Evolutionary conservation across 768 basidiomycete species (phyloP), one percentile per base, ranked within the genome.

Genomic region (Lentinula boryana): DNA sequence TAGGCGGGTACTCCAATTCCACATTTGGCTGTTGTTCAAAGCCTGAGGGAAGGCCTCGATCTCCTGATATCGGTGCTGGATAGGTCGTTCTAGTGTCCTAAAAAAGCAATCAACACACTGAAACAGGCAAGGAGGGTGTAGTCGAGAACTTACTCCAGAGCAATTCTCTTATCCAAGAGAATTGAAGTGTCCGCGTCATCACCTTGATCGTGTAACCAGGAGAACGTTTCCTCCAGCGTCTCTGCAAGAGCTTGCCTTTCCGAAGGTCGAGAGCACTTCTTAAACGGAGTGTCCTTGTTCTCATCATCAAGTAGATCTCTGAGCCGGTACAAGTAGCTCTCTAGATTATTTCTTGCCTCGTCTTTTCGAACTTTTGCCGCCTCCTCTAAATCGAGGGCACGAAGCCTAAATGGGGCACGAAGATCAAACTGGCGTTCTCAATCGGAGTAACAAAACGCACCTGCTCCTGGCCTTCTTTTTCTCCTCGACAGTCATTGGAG

Each of bases 281-380:
- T 85, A 75, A 98, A 91, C 2, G 93, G 90, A 6, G 87, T 84
- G 7, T 85, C 81, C 4, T 74, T 66, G 65, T 84, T 83, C 10
- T 84, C 81, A 41, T 89, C 85, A 33, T 84, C 80, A 33, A 98
- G 77, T 9, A 96, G 78, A 68, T 94, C 94, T 21, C 92, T 87
- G 36, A 97, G 74, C 62, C 88, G 84, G 76, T 99, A 99, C n/a
- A 98, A 74, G 69, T 97, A 97, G 35, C 88, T 85, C 72, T 99
- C 97, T 56, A 99, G 84, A 27, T 83, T 79, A 73, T 99, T 99
- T 33, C 89, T 81, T 2, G 93, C 93, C 71, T 98, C 97, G 67
- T 95, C 95, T 35, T 86, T 86, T 57, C 85, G 84, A 35, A 78
- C 80, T 71, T 92, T 93, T 16, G 86, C 82, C 2, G 79, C 75